These are phyloP conservation scores for Anthoceros angustus DNA, from an alignment of 225 moss, liverwort and hornwort species.

Conservation along the genomic window DNA sequence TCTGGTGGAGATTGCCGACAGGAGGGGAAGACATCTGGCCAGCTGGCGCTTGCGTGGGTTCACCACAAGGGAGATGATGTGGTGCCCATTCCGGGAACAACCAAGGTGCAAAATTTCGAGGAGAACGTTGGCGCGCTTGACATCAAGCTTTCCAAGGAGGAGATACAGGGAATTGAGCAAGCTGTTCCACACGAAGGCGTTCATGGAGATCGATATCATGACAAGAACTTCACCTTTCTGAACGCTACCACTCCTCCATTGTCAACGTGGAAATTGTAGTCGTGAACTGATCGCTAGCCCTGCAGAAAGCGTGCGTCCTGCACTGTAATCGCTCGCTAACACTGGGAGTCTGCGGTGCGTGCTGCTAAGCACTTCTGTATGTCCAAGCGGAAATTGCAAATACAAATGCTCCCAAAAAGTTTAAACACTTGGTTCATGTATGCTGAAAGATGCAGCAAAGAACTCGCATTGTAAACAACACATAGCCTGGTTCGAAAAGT, in stretches of 20 bases:
- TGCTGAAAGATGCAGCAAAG: too few relatives aligned
- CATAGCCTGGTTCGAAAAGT: too few relatives aligned
- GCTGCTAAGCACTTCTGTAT: too few relatives aligned
- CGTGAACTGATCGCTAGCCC: too few relatives aligned
- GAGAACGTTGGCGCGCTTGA: constrained; percentile 39
- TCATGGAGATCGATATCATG: constrained; percentile 25
- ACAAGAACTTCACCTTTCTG: constrained; percentile 17
- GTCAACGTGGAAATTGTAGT: constrained; percentile 31
- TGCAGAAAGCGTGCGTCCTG: too few relatives aligned
- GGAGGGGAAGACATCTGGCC: constrained; percentile 36
- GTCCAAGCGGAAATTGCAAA: too few relatives aligned
- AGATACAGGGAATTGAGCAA: constrained; percentile 43
- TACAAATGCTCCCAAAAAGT: too few relatives aligned
- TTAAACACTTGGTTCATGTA: too few relatives aligned
- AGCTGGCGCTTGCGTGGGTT: constrained; percentile 62
- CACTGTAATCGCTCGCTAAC: too few relatives aligned
- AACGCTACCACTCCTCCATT: constrained; percentile 23
- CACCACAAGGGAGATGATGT: constrained; percentile 41
- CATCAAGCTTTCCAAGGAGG: constrained; percentile 25
- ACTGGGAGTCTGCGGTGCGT: too few relatives aligned
- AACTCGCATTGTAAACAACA: too few relatives aligned
- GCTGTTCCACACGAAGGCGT: constrained; percentile 35
- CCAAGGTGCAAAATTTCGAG: constrained; percentile 44
- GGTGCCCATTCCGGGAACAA: constrained; percentile 67
- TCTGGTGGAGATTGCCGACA: constrained; percentile 35